A percentile compares a stretch with the other conserved stretches of the same genome.
Evolutionary conservation across 2,329 filamentous ascomycete genomes (phyloP).

Genomic region (Sphaerulina vaccinii): DNA sequence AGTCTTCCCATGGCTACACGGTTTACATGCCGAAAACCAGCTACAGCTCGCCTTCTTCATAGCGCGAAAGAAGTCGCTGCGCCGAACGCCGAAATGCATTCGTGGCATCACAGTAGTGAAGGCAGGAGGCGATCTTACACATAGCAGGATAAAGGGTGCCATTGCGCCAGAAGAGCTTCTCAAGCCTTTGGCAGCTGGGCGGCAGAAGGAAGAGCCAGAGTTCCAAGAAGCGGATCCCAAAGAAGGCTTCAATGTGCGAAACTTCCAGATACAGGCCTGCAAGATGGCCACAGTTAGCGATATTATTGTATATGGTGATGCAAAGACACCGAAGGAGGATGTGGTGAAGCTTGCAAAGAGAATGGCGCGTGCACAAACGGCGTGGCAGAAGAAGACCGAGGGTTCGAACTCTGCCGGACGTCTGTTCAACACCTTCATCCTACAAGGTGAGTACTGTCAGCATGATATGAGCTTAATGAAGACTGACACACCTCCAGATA

Average conservation of each 20-base stretch:
- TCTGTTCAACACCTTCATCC: constrained; percentile 81
- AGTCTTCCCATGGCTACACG: constrained; percentile 96
- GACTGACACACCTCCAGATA: constrained; percentile 48
- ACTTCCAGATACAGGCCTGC: constrained; percentile 93
- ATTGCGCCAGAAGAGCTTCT: constrained; percentile 80
- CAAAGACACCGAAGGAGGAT: constrained; percentile 59
- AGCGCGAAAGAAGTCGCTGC: constrained; percentile 67
- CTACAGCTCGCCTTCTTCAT: constrained; percentile 89
- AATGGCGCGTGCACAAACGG: constrained; percentile 72
- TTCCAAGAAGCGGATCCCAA: constrained; percentile 83
- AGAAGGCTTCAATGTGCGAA: constrained; percentile 91
- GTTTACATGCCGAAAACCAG: constrained; percentile 82
- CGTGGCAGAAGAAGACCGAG: constrained; percentile 68
- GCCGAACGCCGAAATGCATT: constrained; percentile 72
- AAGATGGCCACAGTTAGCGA: constrained; percentile 88
- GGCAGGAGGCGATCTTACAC: constrained; percentile 73
- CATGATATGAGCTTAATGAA: constrained; percentile 14
- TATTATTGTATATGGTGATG: constrained; percentile 86
- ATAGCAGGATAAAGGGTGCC: constrained; percentile 79
- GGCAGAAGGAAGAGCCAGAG: constrained; percentile 45
- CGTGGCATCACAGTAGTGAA: constrained; percentile 85
- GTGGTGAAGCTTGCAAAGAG: constrained; percentile 63
- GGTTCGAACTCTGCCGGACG: constrained; percentile 43
- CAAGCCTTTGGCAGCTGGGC: constrained; percentile 39
- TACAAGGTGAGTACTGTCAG: constrained; percentile 52